Base-by-base conservation (phyloP, 2,329 filamentous ascomycete species). In the Arthrobotrys entomopaga region DNA sequence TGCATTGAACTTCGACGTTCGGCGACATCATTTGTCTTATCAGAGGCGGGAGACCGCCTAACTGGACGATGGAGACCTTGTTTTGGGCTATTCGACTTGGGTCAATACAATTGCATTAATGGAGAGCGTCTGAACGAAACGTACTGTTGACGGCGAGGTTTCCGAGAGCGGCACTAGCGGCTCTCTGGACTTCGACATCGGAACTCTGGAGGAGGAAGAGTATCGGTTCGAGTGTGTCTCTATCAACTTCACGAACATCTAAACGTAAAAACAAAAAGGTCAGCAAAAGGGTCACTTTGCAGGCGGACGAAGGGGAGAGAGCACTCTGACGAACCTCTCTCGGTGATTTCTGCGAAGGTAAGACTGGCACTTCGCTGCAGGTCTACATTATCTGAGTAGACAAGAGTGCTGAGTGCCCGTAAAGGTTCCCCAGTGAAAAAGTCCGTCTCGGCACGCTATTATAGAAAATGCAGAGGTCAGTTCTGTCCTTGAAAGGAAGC, bases 1-100 rank as follows among this genome's bases (percentile, higher is more conserved):
- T 99, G 85, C 95, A 99, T 83, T 99, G 95, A 24, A 99, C 95
- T 82, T 99, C 95, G 78, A 99, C 95, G 79, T 99, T 99, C 53
- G 90, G 88, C 66, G 94, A 98, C 83, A 96, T 92, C 95, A 99
- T 99, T 83, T 99, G 95, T 77, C 92, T 90, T 82, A 98, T 99
- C 73, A 99, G 86, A 61, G 95, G 94, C 61, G 89, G 89, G 74
- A 99, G 87, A 24, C 95, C 95, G 70, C 93, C 93, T 15, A 99
- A 88, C 77, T 92, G 88, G 75, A 99, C 95, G 79, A 99, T 99
- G 77, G 94, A 86, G 76, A 98, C 93, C 82, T 99, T 99, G 86
- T 99, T 99, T 81, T 97, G 93, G 78, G 92, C 95, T 98, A 79
- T n/a, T 43, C 53, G 81, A 88, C 8, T 80, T 87, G 86, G 77